phyloP scores from a whole-genome alignment of 257 asterid species.

The Nicotiana attenuata region DNA sequence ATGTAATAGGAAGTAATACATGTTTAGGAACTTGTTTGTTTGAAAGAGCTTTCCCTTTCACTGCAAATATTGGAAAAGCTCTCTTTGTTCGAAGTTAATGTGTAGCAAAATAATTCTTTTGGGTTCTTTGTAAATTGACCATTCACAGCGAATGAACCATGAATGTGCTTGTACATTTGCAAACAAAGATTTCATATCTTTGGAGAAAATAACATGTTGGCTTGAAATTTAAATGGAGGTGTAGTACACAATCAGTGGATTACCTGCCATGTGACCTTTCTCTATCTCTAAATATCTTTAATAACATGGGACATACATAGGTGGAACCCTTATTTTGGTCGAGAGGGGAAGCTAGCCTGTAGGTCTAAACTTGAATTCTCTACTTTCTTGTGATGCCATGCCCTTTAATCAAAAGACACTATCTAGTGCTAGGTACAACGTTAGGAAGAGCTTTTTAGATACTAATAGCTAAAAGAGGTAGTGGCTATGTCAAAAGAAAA shows the following conservation, averaged over 20 bases:
- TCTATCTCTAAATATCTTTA: background rate
- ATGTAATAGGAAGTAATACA: background rate
- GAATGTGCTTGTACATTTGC: background rate
- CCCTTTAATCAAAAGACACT: background rate
- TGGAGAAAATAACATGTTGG: background rate
- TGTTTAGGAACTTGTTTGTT: background rate
- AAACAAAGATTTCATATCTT: background rate
- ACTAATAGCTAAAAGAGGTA: background rate
- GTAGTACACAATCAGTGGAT: background rate
- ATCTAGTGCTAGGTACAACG: background rate
- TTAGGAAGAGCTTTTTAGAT: background rate
- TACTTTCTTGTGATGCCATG: background rate
- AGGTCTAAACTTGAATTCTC: slow-evolving; percentile 1
- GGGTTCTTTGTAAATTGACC: background rate
- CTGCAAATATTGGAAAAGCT: background rate
- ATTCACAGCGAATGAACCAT: background rate
- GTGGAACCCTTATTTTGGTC: background rate
- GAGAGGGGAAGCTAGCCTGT: background rate
- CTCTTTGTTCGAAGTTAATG: background rate
- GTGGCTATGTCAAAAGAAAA: background rate
- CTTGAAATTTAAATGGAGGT: background rate
- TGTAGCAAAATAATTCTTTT: background rate
- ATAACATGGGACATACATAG: background rate
- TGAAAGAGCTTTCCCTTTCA: background rate
- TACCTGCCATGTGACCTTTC: background rate